Percentiles rank a stretch among this genome's conserved stretches.
Conservation (phyloP, 768 basidiomycete species). For the Serendipita vermifera region DNA sequence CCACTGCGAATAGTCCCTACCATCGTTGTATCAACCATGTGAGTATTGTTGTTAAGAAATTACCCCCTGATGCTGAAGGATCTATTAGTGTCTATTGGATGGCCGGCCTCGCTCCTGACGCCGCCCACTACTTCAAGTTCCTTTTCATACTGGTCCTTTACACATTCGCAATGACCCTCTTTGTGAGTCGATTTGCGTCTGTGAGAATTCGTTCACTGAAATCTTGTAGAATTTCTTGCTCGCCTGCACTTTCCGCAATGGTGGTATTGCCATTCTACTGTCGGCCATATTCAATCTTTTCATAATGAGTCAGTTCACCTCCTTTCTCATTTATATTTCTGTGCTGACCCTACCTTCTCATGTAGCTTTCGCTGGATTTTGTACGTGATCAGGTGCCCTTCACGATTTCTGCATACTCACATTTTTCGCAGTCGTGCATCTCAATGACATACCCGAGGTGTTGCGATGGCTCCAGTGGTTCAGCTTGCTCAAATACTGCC, state of each 20-base stretch:
- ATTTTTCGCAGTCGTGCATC: slow-evolving; percentile 46
- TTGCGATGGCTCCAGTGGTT: slow-evolving; percentile 91
- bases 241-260: slow-evolving; percentile 69
- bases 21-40: slow-evolving; percentile 76
- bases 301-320: slow-evolving; percentile 24
- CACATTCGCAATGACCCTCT: slow-evolving; percentile 74
- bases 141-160: slow-evolving; percentile 79
- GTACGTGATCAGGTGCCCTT: slow-evolving; percentile 6
- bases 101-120: slow-evolving; percentile 72
- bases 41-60: slow-evolving; percentile 20
- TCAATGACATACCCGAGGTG: slow-evolving; percentile 72
- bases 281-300: slow-evolving; percentile 41
- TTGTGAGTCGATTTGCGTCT: slow-evolving; percentile 35
- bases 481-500: slow-evolving; percentile 65
- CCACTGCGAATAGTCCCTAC: slow-evolving; percentile 84
- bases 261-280: slow-evolving; percentile 81
- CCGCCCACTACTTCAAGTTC: slow-evolving; percentile 88
- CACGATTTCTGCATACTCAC: neutral
- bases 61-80: slow-evolving; percentile 8
- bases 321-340: neutral
- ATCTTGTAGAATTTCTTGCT: slow-evolving; percentile 65
- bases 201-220: slow-evolving; percentile 20
- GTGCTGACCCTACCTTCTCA: neutral
- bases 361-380: slow-evolving; percentile 55
- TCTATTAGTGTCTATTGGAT: slow-evolving; percentile 76